Base-by-base conservation (phyloP, 225 moss, liverwort and hornwort genomes). In the Pseudisothecium myosuroides region DNA sequence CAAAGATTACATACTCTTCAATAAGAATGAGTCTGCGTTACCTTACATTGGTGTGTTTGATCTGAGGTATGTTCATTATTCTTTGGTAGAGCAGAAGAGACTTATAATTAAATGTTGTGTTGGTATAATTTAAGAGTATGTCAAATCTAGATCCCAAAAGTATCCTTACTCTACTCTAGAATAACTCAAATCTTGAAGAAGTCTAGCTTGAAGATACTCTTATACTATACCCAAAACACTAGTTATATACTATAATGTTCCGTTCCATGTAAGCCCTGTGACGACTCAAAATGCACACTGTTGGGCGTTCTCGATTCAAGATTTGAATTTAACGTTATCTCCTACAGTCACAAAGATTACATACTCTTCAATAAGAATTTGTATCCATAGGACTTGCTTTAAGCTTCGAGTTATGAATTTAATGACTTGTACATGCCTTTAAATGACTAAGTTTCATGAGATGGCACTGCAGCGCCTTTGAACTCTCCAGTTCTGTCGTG, bases 401-500 rank as follows among this genome's bases (percentile, higher is more conserved):
- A 78, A 31, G 26, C 39, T 41, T 67, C 21, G n/a, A 45, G 52
- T 23, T 52, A n/a, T 22, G 37, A 52, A 41, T 49, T 29, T 68
- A 5, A 26, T 68, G 55, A 50, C 83, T 54, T 68, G 13, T 22
- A 27, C 27, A 37, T 71, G 56, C 34, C 54, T 73, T 62, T 4
- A 43, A 68, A 49, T 65, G 27, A 82, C 82, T 82, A 61, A 91
- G 72, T 86, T 89, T n/a, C 32, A 45, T 50, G 86, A 50, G 37
- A 19, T 89, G 84, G 65, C 82, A 61, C 19, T 83, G 80, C 91
- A 89, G 83, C 94, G 89, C 94, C 95, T 65, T 64, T 86, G 58
- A 86, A 85, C 58, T 88, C 91, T 36, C 89, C 90, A 80, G 93
- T 94, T 14, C 81, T 99, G 23, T 87, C 93, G 27, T 99, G 97